Percentiles rank a stretch among this genome's conserved stretches.
phyloP scores from a whole-genome alignment of 176 grass and related monocot species.

The Bolboschoenus planiculmis region DNA sequence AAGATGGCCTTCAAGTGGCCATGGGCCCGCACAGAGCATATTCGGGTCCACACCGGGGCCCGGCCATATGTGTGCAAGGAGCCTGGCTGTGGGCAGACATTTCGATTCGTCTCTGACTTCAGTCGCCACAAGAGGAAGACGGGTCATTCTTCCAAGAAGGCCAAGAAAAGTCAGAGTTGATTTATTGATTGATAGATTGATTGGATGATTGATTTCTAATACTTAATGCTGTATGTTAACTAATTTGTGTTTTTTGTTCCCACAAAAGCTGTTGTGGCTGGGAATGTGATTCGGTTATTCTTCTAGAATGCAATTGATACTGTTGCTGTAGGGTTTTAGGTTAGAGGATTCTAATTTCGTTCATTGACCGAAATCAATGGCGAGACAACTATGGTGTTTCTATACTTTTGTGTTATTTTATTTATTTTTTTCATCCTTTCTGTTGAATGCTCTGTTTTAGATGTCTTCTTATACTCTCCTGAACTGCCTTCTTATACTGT shows the following conservation, averaged over 20 bases:
- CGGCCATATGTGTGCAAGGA: constrained; percentile 76
- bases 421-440: neutral
- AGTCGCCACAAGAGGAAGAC: constrained; percentile 99
- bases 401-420: neutral
- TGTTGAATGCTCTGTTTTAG: neutral
- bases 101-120: constrained; percentile 96
- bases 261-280: constrained; percentile 13
- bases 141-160: constrained; percentile 66
- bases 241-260: constrained; percentile 11
- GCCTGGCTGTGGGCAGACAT: constrained; percentile 82
- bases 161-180: constrained; percentile 36
- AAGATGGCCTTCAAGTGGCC: constrained; percentile 97
- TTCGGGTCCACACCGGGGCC: constrained; percentile 86
- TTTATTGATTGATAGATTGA: constrained; percentile 16
- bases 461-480: too few species aligned
- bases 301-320: constrained; percentile 14
- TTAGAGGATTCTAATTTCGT: constrained; percentile 2
- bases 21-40: constrained; percentile 95
- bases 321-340: constrained; percentile 11
- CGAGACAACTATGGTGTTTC: neutral
- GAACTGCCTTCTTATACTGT: too few species aligned
- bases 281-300: constrained; percentile 10
- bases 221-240: neutral
- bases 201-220: constrained; percentile 16
- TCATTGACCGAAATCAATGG: neutral